phyloP scores from a whole-genome alignment of 73 alveolate genomes.

The Blepharisma japonicum region DNA sequence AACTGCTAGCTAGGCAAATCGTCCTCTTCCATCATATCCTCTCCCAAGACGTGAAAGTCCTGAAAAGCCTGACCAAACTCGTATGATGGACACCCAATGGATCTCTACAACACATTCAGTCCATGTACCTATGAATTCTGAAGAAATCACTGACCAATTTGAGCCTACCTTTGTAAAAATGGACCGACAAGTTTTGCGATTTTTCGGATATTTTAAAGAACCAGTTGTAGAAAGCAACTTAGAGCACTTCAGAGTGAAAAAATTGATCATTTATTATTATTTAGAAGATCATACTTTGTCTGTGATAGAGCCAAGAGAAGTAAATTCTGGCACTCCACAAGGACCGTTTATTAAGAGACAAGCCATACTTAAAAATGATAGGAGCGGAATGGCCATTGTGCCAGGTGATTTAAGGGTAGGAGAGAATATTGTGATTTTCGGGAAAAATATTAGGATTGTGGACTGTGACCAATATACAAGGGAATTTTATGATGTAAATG shows the following conservation, averaged over 20 bases:
- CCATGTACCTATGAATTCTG: constrained; percentile 43
- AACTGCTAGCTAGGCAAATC: constrained; percentile 31
- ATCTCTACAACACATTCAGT: constrained; percentile 46
- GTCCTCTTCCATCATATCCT: constrained; percentile 42
- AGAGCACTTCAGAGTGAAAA: constrained; percentile 80
- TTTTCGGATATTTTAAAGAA: constrained; percentile 88
- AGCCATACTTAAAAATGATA: constrained; percentile 66
- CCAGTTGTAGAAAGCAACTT: constrained; percentile 85
- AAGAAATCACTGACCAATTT: constrained; percentile 68
- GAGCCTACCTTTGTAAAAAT: constrained; percentile 91
- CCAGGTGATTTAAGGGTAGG: constrained; percentile 77
- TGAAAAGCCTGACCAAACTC: constrained; percentile 44
- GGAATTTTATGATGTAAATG: constrained; percentile 73
- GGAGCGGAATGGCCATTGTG: constrained; percentile 45
- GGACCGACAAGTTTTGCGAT: constrained; percentile 86
- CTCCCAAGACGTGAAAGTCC: constrained; percentile 42
- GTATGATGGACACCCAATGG: constrained; percentile 51
- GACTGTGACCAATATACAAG: constrained; percentile 88
- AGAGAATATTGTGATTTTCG: constrained; percentile 65
- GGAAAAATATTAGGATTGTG: constrained; percentile 62
- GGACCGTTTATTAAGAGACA: constrained; percentile 86
- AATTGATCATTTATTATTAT: constrained; percentile 70
- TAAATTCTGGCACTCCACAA: constrained; percentile 87
- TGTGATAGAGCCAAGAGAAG: constrained; percentile 78
- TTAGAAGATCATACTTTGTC: constrained; percentile 81